phyloP scores from a whole-genome alignment of 306 rosid species.

The Vicia villosa region DNA sequence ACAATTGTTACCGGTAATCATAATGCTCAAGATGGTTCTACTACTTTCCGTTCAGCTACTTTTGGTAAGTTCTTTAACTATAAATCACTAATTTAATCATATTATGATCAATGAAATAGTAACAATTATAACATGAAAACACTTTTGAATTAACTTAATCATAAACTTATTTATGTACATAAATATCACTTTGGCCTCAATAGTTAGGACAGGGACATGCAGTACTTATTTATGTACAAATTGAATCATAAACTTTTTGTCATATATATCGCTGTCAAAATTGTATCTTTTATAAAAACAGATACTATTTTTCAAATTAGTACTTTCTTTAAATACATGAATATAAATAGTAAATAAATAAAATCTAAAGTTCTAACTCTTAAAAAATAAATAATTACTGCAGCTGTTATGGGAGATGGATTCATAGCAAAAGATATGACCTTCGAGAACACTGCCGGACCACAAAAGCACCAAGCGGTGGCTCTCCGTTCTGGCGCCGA shows the following conservation, averaged over 20 bases:
- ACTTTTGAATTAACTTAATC: not conserved
- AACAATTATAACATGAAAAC: not conserved
- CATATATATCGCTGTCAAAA: not conserved
- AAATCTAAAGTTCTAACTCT: not conserved
- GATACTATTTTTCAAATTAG: not conserved
- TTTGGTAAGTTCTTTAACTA: constrained; percentile 57
- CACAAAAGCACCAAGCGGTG: constrained; percentile 74
- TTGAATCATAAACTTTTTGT: not conserved
- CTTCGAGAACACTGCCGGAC: constrained; percentile 88
- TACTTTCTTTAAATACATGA: not conserved
- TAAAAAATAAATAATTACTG: not conserved
- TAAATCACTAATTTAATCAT: too few species aligned
- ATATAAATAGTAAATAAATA: not conserved
- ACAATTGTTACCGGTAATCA: constrained; percentile 55
- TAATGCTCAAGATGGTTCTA: constrained; percentile 44
- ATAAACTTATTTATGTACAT: not conserved
- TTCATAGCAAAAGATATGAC: constrained; percentile 80
- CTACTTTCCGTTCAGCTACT: constrained; percentile 80
- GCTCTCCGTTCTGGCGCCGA: constrained; percentile 71
- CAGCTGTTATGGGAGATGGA: constrained; percentile 64
- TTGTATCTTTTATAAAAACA: not conserved
- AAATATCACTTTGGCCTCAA: too few species aligned
- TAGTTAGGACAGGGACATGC: not conserved
- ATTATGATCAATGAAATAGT: not conserved
- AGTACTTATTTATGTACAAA: constrained; percentile 2